Evolutionary conservation across 768 basidiomycete species (phyloP), one percentile per base, ranked within the genome.

Genomic region (Collybiopsis confluens): DNA sequence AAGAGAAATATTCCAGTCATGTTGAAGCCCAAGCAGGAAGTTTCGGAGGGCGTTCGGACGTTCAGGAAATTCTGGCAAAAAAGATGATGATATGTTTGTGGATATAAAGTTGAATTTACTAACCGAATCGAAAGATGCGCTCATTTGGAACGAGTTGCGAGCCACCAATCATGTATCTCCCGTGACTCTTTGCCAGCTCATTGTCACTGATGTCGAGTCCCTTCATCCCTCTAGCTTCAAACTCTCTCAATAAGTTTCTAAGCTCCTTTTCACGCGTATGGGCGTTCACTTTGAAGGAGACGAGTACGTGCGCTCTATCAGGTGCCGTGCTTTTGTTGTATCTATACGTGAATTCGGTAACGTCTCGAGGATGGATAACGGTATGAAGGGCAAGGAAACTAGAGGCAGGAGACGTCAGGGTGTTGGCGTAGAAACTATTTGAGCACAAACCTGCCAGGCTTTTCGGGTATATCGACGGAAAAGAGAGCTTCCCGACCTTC

Each of bases 291-390:
- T 86, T 85, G 81, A 98, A 96, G 2, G 96, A 98, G 41, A 95
- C 73, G 70, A 97, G 85, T 57, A 98, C 85, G 58, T 90, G 90
- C 7, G 96, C 97, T 47, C 79, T 70, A 36, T 82, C 78, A 0
- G 82, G 75, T 4, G 83, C 78, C 42, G 76, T 75, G 65, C 77
- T 80, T 48, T 57, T 58, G 63, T 82, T 89, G 68, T 88, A 96
- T 24, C 97, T 87, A 69, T 99, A 99, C 38, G 90, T 82, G 65
- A 98, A 98, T 68, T 99, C 97, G 9, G 97, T 98, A 23, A 97
- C 86, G 1, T 90, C 82, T 50, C 96, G 86, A 9, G 94, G 95
- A 65, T 92, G 86, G 56, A 98, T 92, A 58, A 88, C 68, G 20
- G 84, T 84, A 68, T 98, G 91, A 42, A 98, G 78, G 2, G 82